Percentiles rank a stretch among this genome's conserved stretches.
phyloP scores from a whole-genome alignment of 2,329 filamentous ascomycete species.

The Phoma sp. region DNA sequence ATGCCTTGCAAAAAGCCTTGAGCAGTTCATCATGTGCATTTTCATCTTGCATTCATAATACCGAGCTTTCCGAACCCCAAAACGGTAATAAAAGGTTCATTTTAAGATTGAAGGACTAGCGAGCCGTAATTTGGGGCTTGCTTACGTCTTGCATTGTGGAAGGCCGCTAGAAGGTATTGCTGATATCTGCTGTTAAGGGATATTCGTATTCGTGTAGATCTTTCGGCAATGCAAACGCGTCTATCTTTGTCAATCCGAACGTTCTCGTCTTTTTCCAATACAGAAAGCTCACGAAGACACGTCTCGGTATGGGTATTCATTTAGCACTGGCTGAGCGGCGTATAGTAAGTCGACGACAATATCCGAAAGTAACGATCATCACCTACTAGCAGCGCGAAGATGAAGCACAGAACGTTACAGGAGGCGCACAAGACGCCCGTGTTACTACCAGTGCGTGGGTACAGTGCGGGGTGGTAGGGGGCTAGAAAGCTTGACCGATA shows the following conservation, averaged over 20 bases:
- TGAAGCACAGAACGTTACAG: slow-evolving; percentile 4
- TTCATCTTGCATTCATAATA: not conserved
- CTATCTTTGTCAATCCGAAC: not conserved
- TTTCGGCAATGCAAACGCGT: not conserved
- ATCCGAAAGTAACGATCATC: not conserved
- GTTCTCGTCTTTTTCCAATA: too few species aligned
- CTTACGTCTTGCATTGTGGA: slow-evolving; percentile 1
- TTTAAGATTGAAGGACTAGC: slow-evolving; percentile 1
- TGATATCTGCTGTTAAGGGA: not conserved
- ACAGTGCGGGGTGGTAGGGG: slow-evolving; percentile 26
- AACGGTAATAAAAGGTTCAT: not conserved
- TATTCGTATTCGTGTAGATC: slow-evolving; percentile 4
- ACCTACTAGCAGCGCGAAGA: not conserved
- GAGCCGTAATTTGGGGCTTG: not conserved
- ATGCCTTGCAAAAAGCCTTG: slow-evolving; percentile 13
- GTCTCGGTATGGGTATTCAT: too few species aligned
- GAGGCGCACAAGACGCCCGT: slow-evolving; percentile 11
- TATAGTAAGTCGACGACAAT: not conserved
- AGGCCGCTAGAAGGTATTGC: slow-evolving; percentile 8
- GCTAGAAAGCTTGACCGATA: slow-evolving; percentile 21
- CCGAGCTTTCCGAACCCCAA: not conserved
- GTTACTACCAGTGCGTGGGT: slow-evolving; percentile 13
- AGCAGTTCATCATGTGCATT: not conserved
- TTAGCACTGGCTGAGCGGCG: not conserved
- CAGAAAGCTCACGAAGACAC: too few species aligned